phyloP scores from a whole-genome alignment of 768 basidiomycete genomes.

The Kwoniella botswanensis region DNA sequence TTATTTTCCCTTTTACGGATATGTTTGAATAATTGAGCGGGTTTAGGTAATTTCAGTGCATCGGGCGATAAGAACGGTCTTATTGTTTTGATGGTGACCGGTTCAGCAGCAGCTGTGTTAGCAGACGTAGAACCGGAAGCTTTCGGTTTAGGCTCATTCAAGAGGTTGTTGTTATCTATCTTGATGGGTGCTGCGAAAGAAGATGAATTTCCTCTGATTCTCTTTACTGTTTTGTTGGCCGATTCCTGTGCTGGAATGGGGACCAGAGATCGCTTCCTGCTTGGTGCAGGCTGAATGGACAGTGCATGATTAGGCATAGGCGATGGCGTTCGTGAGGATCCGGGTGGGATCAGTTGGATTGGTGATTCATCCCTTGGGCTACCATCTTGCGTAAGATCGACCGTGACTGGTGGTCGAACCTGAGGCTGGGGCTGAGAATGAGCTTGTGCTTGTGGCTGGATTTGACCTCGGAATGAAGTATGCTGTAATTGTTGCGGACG shows the following conservation, averaged over 20 bases:
- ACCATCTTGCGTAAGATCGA: constrained; percentile 1
- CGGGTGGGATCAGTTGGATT: constrained; percentile 1
- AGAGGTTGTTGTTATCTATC: not conserved
- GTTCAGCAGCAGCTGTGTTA: not conserved
- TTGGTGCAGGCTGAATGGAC: constrained; percentile 8
- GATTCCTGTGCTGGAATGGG: not conserved
- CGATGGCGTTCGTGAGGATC: constrained; percentile 4
- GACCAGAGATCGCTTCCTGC: constrained; percentile 14
- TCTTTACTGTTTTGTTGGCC: not conserved
- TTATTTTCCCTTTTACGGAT: constrained; percentile 22
- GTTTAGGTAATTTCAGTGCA: constrained; percentile 26
- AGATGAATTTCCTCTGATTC: constrained; percentile 19
- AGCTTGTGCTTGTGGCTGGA: not conserved
- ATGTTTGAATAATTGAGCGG: constrained; percentile 35
- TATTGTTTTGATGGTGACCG: constrained; percentile 25
- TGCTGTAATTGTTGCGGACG: not conserved
- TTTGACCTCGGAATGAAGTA: not conserved
- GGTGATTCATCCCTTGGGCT: not conserved
- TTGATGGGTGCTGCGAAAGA: constrained; percentile 22
- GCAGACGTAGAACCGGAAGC: not conserved
- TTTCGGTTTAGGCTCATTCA: not conserved
- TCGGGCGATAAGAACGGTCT: constrained; percentile 25
- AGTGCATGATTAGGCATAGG: not conserved
- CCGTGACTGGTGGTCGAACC: not conserved
- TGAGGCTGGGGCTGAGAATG: not conserved